Conservation (phyloP, 495 filamentous ascomycete genomes). For the Coniosporium apollinis region DNA sequence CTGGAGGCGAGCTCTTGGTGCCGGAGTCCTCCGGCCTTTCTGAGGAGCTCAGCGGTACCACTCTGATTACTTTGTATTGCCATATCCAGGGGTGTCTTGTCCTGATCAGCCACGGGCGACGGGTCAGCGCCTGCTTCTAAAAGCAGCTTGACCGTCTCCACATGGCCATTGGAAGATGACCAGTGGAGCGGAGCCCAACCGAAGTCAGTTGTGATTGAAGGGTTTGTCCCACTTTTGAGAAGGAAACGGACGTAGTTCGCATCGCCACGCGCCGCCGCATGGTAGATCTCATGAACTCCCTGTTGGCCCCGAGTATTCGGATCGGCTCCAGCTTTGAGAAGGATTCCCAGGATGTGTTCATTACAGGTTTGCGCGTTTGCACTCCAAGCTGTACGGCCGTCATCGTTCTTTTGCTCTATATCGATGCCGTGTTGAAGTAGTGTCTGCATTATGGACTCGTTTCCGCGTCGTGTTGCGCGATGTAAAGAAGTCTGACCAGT, state of each 20-base stretch:
- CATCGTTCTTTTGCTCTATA: constrained; percentile 7
- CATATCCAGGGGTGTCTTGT: constrained; percentile 3
- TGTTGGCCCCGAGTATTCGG: constrained; percentile 7
- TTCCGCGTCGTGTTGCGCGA: constrained; percentile 4
- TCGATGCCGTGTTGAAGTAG: constrained; percentile 5
- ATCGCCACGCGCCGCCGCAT: constrained; percentile 6
- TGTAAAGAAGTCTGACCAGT: constrained; percentile 12
- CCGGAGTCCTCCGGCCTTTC: no score
- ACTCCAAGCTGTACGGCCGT: constrained; percentile 10
- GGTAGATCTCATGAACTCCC: constrained; percentile 8
- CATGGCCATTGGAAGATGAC: constrained; percentile 4
- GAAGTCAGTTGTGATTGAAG: constrained; percentile 7
- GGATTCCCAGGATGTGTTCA: constrained; percentile 6
- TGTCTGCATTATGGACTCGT: constrained; percentile 4
- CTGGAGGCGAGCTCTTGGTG: no score
- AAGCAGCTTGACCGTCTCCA: constrained; percentile 8
- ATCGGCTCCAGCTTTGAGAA: constrained; percentile 9
- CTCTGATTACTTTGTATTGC: not conserved
- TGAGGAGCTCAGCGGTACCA: no score
- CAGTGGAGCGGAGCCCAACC: constrained; percentile 10
- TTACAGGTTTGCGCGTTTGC: constrained; percentile 7
- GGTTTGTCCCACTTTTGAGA: constrained; percentile 7
- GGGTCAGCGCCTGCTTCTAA: constrained; percentile 12
- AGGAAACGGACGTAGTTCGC: constrained; percentile 3
- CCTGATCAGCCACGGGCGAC: constrained; percentile 6